phyloP scores from a whole-genome alignment of 768 basidiomycete genomes.

The Piloderma croceum region DNA sequence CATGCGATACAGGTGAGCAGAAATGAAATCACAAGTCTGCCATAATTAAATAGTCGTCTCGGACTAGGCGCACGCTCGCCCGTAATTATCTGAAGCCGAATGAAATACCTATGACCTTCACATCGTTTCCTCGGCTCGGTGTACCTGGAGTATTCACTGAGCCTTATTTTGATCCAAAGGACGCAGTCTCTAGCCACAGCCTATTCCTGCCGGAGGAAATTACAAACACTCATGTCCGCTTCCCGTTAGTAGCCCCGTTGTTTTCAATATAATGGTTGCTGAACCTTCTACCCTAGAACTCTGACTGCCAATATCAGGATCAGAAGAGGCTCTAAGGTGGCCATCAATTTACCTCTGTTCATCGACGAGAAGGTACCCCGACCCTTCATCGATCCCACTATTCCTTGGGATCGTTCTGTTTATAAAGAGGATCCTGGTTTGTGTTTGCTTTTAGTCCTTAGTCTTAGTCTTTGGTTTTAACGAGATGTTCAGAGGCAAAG shows the following conservation, averaged over 20 bases:
- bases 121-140: slow-evolving; percentile 92
- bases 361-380: slow-evolving; percentile 81
- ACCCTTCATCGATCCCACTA: slow-evolving; percentile 90
- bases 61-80: slow-evolving; percentile 70
- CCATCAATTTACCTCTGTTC: slow-evolving; percentile 91
- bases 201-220: slow-evolving; percentile 93
- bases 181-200: slow-evolving; percentile 84
- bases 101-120: slow-evolving; percentile 89
- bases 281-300: slow-evolving; percentile 49
- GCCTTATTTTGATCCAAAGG: slow-evolving; percentile 70
- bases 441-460: not conserved
- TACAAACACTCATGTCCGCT: slow-evolving; percentile 95
- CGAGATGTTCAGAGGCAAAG: slow-evolving; percentile 62
- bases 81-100: slow-evolving; percentile 76
- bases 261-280: slow-evolving; percentile 12
- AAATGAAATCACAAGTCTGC: slow-evolving; percentile 1
- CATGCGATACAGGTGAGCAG: slow-evolving; percentile 82
- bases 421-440: slow-evolving; percentile 78
- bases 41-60: slow-evolving; percentile 6
- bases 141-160: slow-evolving; percentile 89
- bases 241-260: slow-evolving; percentile 68
- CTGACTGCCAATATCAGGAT: slow-evolving; percentile 94
- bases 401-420: slow-evolving; percentile 78
- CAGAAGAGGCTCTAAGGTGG: slow-evolving; percentile 88
- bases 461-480: slow-evolving; percentile 8